Evolutionary conservation across 2,329 filamentous ascomycete genomes (phyloP).

Genomic region (Phaeosphaeriaceae sp.): DNA sequence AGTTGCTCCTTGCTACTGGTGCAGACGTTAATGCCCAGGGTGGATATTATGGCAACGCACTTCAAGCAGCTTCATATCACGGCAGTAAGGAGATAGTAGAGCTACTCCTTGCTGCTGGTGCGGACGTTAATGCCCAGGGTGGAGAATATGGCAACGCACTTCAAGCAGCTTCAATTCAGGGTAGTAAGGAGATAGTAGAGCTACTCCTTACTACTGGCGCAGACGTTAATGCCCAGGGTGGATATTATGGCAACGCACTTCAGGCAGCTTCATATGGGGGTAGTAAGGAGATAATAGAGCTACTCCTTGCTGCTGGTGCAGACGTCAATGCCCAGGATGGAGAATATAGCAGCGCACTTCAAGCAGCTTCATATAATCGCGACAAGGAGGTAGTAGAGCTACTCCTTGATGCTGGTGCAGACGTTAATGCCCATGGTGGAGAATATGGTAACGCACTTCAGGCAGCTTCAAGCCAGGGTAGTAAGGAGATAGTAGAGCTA

Average conservation of each 20-base stretch:
- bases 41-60: too few relatives aligned
- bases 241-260: constrained; percentile 4
- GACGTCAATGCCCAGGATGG: not conserved
- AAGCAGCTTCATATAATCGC: too few relatives aligned
- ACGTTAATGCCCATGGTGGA: too few relatives aligned
- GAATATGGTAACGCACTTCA: too few relatives aligned
- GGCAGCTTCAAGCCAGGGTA: too few relatives aligned
- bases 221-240: not conserved
- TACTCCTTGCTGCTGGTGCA: not conserved
- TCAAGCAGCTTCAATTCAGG: not conserved
- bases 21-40: too few relatives aligned
- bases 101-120: not conserved
- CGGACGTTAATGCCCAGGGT: not conserved
- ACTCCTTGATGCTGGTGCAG: too few relatives aligned
- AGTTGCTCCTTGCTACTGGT: too few relatives aligned
- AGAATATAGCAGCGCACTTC: not conserved
- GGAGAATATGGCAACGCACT: not conserved
- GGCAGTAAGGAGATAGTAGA: too few relatives aligned
- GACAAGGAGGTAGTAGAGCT: too few relatives aligned
- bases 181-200: not conserved
- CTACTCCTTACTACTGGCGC: not conserved
- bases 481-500: too few relatives aligned
- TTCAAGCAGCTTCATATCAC: too few relatives aligned
- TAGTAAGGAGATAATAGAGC: not conserved
- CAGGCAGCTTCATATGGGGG: not conserved